Percentiles rank a stretch among this genome's conserved stretches.
Conservation (phyloP, 257 asterid species). For the Paraleonurus japonicus region DNA sequence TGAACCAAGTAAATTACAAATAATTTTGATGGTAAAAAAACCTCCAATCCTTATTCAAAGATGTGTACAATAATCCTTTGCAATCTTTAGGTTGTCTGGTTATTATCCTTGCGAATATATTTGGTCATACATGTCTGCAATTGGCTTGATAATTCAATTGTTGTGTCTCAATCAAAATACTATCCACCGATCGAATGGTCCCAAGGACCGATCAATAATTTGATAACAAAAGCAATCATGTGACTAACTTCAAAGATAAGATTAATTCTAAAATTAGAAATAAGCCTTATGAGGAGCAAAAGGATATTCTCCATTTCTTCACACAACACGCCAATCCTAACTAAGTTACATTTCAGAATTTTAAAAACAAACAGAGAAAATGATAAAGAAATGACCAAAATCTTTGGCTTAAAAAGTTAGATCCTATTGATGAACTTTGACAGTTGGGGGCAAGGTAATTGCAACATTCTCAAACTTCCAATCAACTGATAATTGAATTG, state of each 20-base stretch:
- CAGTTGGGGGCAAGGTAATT: conserved; percentile 35
- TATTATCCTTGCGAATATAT: too few species aligned
- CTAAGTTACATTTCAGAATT: not conserved
- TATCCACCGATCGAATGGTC: too few species aligned
- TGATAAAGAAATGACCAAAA: not conserved
- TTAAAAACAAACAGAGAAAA: not conserved
- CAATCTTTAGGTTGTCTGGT: not conserved
- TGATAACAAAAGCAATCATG: not conserved
- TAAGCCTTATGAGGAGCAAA: not conserved
- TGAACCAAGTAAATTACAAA: too few species aligned
- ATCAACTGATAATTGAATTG: conserved; percentile 34
- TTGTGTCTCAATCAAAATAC: not conserved
- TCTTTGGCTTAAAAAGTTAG: not conserved
- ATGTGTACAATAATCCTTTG: too few species aligned
- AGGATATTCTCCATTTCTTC: not conserved
- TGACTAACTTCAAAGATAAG: not conserved
- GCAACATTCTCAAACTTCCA: conserved; percentile 42
- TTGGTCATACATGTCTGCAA: not conserved
- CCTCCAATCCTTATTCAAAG: too few species aligned
- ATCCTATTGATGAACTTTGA: conserved; percentile 45
- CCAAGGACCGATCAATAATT: not conserved
- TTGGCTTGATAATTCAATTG: not conserved
- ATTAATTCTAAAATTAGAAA: not conserved
- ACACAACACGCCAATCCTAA: conserved; percentile 21
- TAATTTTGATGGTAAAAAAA: too few species aligned